Conservation (phyloP, 2,329 filamentous ascomycete genomes). For the Sporothrix pseudoabietina region DNA sequence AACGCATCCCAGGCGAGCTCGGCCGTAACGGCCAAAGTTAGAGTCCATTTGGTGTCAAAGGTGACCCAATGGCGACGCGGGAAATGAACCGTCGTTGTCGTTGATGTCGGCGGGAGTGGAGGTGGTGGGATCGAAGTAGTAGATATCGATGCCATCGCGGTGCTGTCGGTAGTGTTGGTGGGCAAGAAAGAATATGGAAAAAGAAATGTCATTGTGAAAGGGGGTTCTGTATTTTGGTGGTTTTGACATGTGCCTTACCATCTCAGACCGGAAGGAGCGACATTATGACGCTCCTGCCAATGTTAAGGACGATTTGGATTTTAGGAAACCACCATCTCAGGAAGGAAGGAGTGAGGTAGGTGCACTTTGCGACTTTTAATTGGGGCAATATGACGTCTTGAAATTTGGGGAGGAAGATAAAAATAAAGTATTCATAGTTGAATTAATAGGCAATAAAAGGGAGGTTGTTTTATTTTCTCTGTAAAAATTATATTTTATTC, state of each 20-base stretch:
- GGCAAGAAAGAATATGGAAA: neutral
- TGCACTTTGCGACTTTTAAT: neutral
- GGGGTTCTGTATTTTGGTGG: neutral
- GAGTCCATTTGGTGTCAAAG: conserved; percentile 19
- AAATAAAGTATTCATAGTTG: too few species aligned
- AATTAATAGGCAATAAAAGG: neutral
- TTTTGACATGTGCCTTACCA: neutral
- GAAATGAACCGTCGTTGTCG: conserved; percentile 21
- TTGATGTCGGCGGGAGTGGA: neutral
- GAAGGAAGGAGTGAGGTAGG: neutral
- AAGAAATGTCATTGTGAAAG: neutral
- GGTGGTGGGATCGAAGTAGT: neutral
- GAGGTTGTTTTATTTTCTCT: too few species aligned
- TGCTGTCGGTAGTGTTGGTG: too few species aligned
- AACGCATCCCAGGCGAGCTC: conserved; percentile 31
- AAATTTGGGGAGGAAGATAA: too few species aligned
- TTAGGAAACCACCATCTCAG: neutral
- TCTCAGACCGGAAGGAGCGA: neutral
- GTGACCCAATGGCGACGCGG: conserved; percentile 23
- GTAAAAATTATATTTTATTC: too few species aligned
- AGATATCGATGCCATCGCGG: neutral
- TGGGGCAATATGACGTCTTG: neutral
- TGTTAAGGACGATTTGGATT: neutral
- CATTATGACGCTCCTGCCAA: neutral
- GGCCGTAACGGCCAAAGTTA: conserved; percentile 28